Base-by-base conservation (phyloP, 164 flowering plant genomes). In the Cinnamomum chago region DNA sequence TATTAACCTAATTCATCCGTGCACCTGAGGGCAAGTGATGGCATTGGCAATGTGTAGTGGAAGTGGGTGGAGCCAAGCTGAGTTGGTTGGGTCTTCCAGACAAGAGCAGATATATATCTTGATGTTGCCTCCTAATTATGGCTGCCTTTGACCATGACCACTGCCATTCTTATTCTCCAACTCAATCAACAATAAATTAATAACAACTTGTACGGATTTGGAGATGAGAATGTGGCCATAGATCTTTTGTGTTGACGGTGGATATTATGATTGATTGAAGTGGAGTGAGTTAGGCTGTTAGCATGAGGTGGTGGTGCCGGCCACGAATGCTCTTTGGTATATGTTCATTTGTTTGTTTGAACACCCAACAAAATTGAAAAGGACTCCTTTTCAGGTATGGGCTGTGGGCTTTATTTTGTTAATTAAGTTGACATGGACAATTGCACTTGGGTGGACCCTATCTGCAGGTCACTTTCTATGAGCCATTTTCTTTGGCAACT, bases 121-220 rank as follows among this genome's bases (percentile, higher is more conserved):
- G 79, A 72, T 66, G 75, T 72, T 72, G 71, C 75, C 79, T 67
- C 67, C 60, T 72, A 71, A 72, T 76, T 76, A 23, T 72, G 60
- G 67, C 14, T 67, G 40, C 58, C 60, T 72, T 76, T 76, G 60
- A 67, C 72, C 67, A 12, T 27, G 25, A 62, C 66, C 12, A 24
- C 47, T 40, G 25, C 66, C 17, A 66, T 14, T 15, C 68, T 30
- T n/a, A 66, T 40, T 27, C 30, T 27, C 68, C 68, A 15, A 66
- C 22, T 66, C 33, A 27, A 25, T 12, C 15, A 0, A 15, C 28
- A 17, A 66, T 11, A 25, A 25, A 66, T 6, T 12, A 66, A 15
- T 27, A 30, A 13, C 69, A 4, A 66, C 33, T 40, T 40, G 47
- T 7, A 25, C 1, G 1, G 47, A 40, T 40, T 40, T 40, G 47